A percentile compares a stretch with the other conserved stretches of the same genome.
Evolutionary conservation across 345 rosid species (phyloP).

Genomic region (Corymbia maculata): DNA sequence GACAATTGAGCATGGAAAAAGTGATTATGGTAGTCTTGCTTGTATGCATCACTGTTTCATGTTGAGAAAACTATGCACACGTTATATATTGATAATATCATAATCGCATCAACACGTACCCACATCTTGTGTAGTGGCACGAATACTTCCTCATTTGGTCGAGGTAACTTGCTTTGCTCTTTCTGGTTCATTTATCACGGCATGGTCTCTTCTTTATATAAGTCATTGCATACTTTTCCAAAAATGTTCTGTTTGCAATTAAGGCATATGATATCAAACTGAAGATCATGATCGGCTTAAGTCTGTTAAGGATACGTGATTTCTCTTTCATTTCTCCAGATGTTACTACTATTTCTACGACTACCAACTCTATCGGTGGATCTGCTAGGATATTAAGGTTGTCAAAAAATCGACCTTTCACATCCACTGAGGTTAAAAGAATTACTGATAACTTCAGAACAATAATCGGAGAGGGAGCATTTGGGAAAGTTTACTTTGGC

Average conservation of each 20-base stretch:
- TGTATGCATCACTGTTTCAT: not conserved
- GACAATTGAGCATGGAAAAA: not conserved
- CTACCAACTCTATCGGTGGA: not conserved
- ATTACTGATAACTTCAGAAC: slow-evolving; percentile 9
- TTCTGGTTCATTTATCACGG: too few species aligned
- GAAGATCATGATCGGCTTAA: not conserved
- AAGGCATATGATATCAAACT: too few species aligned
- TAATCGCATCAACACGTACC: not conserved
- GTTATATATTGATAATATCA: not conserved
- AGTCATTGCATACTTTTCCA: too few species aligned
- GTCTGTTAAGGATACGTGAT: not conserved
- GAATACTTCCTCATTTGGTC: not conserved
- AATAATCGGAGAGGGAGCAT: slow-evolving; percentile 12
- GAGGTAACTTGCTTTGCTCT: too few species aligned
- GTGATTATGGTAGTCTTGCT: not conserved
- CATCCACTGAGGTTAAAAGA: slow-evolving; percentile 3
- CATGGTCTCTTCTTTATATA: too few species aligned
- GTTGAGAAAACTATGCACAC: not conserved
- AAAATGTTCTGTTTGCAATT: too few species aligned
- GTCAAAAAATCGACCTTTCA: not conserved
- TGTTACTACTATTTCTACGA: not conserved
- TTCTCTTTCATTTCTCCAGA: not conserved
- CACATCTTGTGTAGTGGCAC: not conserved
- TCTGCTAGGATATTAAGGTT: not conserved
- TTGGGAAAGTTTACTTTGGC: slow-evolving; percentile 23